Percentiles rank a stretch among this genome's conserved stretches.
Conservation (phyloP, 208 protist genomes). For the Wallacemonas collosoma region DNA sequence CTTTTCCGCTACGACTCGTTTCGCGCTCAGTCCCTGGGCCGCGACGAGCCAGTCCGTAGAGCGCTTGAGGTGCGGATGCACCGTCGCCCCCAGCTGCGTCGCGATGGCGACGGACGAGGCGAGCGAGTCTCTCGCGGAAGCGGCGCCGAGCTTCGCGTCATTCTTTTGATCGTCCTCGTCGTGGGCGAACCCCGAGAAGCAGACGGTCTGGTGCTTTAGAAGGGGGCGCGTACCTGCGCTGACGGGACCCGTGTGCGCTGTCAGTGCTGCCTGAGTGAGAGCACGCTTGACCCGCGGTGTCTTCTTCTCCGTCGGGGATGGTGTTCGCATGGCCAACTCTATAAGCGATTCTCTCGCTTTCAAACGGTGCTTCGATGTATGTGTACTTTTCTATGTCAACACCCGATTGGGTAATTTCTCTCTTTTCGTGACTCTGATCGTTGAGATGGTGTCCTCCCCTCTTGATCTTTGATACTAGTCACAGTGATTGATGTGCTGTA, state of each 20-base stretch:
- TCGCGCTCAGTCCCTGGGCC: conserved; percentile 60
- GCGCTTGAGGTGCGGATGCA: conserved; percentile 42
- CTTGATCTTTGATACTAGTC: too few relatives aligned
- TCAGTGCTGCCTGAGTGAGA: background rate
- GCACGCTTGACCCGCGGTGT: background rate
- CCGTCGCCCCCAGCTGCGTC: conserved; percentile 24
- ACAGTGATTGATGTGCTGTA: too few relatives aligned
- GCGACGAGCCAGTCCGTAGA: conserved; percentile 67
- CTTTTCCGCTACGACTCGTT: conserved; percentile 64
- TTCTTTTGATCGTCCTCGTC: background rate
- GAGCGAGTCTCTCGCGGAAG: background rate
- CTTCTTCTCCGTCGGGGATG: background rate
- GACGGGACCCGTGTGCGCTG: background rate
- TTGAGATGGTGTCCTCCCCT: too few relatives aligned
- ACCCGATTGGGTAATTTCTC: too few relatives aligned
- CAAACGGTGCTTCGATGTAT: background rate
- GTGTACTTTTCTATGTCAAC: background rate
- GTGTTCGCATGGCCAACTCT: background rate
- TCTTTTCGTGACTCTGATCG: too few relatives aligned
- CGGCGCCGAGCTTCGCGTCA: background rate
- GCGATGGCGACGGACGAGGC: conserved; percentile 13
- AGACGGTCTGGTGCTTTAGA: conserved; percentile 25
- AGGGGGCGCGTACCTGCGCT: background rate
- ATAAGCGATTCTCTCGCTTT: too few relatives aligned
- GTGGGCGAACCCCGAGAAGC: conserved; percentile 32